A percentile compares a stretch with the other conserved stretches of the same genome.
Evolutionary conservation across 2,329 filamentous ascomycete species (phyloP).

Genomic region (Monilinia fructigena): DNA sequence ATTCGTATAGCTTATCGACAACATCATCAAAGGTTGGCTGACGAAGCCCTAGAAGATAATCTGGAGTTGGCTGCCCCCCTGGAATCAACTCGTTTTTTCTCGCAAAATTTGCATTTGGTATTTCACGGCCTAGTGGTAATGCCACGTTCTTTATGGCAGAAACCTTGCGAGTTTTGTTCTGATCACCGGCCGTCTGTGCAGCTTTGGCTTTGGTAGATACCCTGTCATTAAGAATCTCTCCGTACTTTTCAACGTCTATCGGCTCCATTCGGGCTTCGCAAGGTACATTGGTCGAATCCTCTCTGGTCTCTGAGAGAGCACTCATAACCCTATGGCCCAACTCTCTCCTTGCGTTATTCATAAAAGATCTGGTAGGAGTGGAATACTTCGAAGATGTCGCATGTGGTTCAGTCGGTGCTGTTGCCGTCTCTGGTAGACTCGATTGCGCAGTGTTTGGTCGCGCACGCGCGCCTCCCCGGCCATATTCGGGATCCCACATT

Average conservation of each 20-base stretch:
- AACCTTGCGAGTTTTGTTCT: neutral
- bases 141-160: constrained; percentile 16
- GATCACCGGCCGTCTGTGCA: neutral
- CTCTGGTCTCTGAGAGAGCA: constrained; percentile 19
- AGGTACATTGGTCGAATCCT: neutral
- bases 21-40: constrained; percentile 18
- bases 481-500: constrained; percentile 25
- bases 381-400: constrained; percentile 1
- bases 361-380: constrained; percentile 16
- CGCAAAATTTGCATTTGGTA: constrained; percentile 48
- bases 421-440: neutral
- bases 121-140: constrained; percentile 30
- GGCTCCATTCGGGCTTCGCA: neutral
- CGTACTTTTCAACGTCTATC: neutral
- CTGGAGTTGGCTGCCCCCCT: constrained; percentile 28
- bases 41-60: constrained; percentile 20
- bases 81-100: constrained; percentile 46
- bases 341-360: constrained; percentile 17
- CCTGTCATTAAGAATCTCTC: neutral
- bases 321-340: constrained; percentile 12
- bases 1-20: constrained; percentile 3
- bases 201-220: neutral
- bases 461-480: constrained; percentile 21
- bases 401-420: neutral
- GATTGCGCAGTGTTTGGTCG: neutral